phyloP scores from a whole-genome alignment of 2,329 filamentous ascomycete genomes.

The Laburnicola sp. region DNA sequence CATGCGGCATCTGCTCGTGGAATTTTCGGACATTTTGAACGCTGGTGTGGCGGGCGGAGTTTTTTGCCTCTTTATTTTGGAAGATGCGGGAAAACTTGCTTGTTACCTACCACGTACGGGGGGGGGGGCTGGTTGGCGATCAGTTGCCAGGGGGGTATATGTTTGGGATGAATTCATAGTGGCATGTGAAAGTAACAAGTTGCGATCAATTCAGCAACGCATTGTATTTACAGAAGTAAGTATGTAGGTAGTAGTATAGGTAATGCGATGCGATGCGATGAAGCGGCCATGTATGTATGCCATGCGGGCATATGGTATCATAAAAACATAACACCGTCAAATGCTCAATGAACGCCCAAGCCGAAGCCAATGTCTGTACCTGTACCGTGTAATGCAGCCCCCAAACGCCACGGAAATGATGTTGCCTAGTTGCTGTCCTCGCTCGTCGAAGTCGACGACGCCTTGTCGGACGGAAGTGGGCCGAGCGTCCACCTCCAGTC shows the following conservation, averaged over 20 bases:
- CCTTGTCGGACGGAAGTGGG: conserved; percentile 42
- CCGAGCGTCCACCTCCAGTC: conserved; percentile 63
- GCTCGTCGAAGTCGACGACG: conserved; percentile 24
- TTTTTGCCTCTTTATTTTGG: not conserved
- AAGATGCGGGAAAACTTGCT: too few species aligned
- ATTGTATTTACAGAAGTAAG: conserved; percentile 11
- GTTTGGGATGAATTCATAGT: not conserved
- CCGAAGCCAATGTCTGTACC: conserved; percentile 16
- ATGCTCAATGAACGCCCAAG: conserved; percentile 27
- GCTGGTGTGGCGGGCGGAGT: not conserved
- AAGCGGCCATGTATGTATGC: conserved; percentile 11
- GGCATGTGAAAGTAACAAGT: not conserved
- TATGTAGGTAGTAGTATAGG: conserved; percentile 4
- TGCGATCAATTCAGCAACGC: not conserved
- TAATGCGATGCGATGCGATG: conserved; percentile 11
- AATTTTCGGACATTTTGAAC: not conserved
- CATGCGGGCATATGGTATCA: conserved; percentile 30
- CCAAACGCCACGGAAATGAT: conserved; percentile 8
- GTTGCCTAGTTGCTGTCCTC: conserved; percentile 35
- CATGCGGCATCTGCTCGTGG: not conserved
- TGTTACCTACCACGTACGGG: too few species aligned
- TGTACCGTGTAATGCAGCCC: conserved; percentile 12
- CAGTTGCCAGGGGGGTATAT: too few species aligned
- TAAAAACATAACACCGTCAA: conserved; percentile 31
- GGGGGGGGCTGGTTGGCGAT: not conserved